These are phyloP conservation scores for Micromonas commoda DNA, from an alignment of 139 green algal species.

Conservation along the genomic window DNA sequence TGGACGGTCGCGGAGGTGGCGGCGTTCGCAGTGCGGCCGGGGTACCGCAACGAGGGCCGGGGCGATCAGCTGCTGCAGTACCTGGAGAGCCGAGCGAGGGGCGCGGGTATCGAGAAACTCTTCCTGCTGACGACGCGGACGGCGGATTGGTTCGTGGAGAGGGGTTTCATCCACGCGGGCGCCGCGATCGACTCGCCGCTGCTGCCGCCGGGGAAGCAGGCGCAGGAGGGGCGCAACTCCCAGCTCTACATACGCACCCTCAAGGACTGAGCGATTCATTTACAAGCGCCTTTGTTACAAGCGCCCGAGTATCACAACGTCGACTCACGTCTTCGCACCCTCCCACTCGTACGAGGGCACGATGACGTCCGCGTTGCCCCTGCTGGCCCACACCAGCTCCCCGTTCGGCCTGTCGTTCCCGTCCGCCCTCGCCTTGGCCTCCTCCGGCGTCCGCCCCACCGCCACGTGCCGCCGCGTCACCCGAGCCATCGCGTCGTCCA, in stretches of 20 bases:
- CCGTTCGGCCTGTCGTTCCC: slow-evolving; percentile 71
- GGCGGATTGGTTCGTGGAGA: slow-evolving; percentile 44
- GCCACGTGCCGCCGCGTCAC: slow-evolving; percentile 47
- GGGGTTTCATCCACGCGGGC: slow-evolving; percentile 30
- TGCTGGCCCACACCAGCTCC: slow-evolving; percentile 44
- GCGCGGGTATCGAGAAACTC: slow-evolving; percentile 50
- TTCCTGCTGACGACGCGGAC: slow-evolving; percentile 57
- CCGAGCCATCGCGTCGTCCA: slow-evolving; percentile 59
- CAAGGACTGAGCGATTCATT: neutral
- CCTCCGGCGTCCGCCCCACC: slow-evolving; percentile 41
- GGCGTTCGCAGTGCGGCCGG: slow-evolving; percentile 71
- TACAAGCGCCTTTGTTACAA: too few relatives aligned
- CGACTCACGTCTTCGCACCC: too few relatives aligned
- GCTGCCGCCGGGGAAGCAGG: slow-evolving; percentile 3
- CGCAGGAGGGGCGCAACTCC: neutral
- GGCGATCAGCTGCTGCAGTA: slow-evolving; percentile 82
- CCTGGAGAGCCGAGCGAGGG: slow-evolving; percentile 56
- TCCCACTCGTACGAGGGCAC: slow-evolving; percentile 27
- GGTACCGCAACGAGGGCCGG: slow-evolving; percentile 64
- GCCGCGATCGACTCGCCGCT: neutral
- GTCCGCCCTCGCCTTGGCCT: slow-evolving; percentile 44
- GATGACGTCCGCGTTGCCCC: slow-evolving; percentile 40
- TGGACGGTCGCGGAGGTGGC: slow-evolving; percentile 65
- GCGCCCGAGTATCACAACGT: too few relatives aligned
- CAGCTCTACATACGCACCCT: neutral